A percentile compares a stretch with the other conserved stretches of the same genome.
Conservation (phyloP, 2,329 filamentous ascomycete species). For the Pseudopithomyces maydicus region DNA sequence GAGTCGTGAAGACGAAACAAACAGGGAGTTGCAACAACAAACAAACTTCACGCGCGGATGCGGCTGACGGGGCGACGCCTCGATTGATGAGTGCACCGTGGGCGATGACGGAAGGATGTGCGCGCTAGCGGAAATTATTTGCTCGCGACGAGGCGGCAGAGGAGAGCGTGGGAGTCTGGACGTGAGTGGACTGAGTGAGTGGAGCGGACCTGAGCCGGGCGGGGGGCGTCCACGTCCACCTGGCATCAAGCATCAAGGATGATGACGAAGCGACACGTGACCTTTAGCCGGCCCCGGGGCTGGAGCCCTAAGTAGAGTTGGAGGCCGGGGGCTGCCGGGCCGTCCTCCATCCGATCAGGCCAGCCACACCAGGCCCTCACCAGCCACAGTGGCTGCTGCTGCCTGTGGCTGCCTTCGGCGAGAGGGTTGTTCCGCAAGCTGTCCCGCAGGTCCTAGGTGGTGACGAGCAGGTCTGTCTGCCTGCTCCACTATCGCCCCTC, state of each 20-base stretch:
- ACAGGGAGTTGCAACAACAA: slow-evolving; percentile 11
- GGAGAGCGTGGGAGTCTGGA: neutral
- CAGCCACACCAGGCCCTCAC: neutral
- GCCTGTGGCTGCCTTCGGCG: neutral
- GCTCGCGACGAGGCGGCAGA: neutral
- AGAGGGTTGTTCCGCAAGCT: neutral
- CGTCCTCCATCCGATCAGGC: too few relatives aligned
- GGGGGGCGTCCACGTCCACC: too few relatives aligned
- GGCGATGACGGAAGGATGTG: neutral
- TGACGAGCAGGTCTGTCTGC: slow-evolving; percentile 24
- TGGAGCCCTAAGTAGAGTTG: too few relatives aligned
- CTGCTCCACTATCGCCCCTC: slow-evolving; percentile 20
- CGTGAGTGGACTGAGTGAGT: too few relatives aligned
- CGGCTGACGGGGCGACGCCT: slow-evolving; percentile 17
- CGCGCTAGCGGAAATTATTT: slow-evolving; percentile 5
- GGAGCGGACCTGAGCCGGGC: too few relatives aligned
- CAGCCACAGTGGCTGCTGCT: neutral
- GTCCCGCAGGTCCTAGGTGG: slow-evolving; percentile 4
- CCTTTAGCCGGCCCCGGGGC: too few relatives aligned
- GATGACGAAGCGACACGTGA: too few relatives aligned
- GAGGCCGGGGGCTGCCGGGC: too few relatives aligned
- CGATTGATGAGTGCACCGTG: neutral
- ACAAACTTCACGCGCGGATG: slow-evolving; percentile 12
- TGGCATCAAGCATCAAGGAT: too few relatives aligned
- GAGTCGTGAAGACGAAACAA: slow-evolving; percentile 27